A percentile compares a stretch with the other conserved stretches of the same genome.
These are phyloP conservation scores for Colletotrichum tropicale DNA, from an alignment of 2,329 filamentous ascomycete genomes.

Conservation along the genomic window DNA sequence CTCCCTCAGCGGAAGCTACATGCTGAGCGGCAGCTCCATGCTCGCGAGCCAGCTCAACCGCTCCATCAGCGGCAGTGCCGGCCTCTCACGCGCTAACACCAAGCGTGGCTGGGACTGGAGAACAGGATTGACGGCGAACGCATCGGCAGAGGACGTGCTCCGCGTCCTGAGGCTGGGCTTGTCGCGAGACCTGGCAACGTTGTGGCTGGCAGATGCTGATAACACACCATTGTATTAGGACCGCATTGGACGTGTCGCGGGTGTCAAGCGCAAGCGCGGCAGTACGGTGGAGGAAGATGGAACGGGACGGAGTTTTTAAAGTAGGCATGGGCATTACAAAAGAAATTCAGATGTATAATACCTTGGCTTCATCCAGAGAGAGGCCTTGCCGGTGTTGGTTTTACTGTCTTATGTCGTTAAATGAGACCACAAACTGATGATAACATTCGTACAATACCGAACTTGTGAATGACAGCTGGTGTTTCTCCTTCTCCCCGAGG, in stretches of 20 bases:
- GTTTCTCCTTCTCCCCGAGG: not conserved
- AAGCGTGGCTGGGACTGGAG: constrained; percentile 80
- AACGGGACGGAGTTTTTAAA: not conserved
- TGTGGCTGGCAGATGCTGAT: constrained; percentile 73
- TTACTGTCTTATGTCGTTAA: not conserved
- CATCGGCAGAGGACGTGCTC: constrained; percentile 73
- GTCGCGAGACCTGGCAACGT: constrained; percentile 73
- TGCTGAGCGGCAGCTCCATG: constrained; percentile 77
- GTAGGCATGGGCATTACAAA: constrained; percentile 1
- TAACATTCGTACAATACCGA: not conserved
- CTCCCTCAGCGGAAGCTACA: constrained; percentile 63
- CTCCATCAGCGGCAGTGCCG: constrained; percentile 55
- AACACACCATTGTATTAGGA: constrained; percentile 47
- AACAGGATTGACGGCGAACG: constrained; percentile 71
- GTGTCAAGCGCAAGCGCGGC: constrained; percentile 11
- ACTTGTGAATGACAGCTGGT: not conserved
- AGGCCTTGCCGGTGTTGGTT: not conserved
- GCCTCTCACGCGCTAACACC: constrained; percentile 33
- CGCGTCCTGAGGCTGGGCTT: constrained; percentile 73
- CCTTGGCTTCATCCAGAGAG: not conserved
- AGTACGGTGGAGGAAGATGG: not conserved
- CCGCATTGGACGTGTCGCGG: constrained; percentile 12
- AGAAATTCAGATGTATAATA: constrained; percentile 8
- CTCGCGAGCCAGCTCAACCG: constrained; percentile 67
- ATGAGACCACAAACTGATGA: not conserved